Evolutionary conservation across 805 yeast genomes (phyloP).

Genomic region (Candida loeiensis): DNA sequence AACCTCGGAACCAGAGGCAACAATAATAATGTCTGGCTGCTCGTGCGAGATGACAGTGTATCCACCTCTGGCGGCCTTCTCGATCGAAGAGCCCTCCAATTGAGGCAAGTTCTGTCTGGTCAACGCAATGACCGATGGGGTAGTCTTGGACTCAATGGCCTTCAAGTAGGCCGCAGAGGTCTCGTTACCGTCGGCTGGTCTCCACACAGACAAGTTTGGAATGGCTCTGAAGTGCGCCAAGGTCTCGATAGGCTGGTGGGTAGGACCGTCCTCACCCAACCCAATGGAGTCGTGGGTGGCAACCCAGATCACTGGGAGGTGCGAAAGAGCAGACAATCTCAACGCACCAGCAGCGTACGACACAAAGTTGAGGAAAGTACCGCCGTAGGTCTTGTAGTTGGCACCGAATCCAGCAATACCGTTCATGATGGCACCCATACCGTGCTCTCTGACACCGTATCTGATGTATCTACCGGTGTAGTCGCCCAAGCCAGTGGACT

Average conservation of each 20-base stretch:
- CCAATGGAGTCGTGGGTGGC: conserved; percentile 91
- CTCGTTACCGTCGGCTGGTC: conserved; percentile 93
- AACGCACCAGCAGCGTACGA: conserved; percentile 84
- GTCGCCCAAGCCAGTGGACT: conserved; percentile 72
- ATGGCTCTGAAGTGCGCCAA: conserved; percentile 81
- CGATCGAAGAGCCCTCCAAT: conserved; percentile 86
- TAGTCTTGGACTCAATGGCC: conserved; percentile 56
- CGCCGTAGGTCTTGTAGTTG: conserved; percentile 88
- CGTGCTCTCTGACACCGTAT: conserved; percentile 99
- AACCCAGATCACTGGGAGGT: conserved; percentile 81
- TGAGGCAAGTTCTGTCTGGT: conserved; percentile 91
- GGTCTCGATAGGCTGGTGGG: conserved; percentile 90
- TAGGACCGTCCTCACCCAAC: conserved; percentile 91
- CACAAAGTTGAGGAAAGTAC: conserved; percentile 94
- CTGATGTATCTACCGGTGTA: conserved; percentile 92
- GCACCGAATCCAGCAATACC: conserved; percentile 93
- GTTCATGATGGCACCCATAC: conserved; percentile 97
- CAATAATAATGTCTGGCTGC: conserved; percentile 67
- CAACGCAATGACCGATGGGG: conserved; percentile 74
- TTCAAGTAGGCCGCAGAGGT: conserved; percentile 76
- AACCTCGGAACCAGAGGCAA: conserved; percentile 95
- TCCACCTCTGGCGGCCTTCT: conserved; percentile 94
- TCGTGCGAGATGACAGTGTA: conserved; percentile 62
- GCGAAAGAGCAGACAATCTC: conserved; percentile 78
- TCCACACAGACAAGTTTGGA: conserved; percentile 82